phyloP scores from a whole-genome alignment of 1,284 basidiomycete species.

The Puccinia novopanici region DNA sequence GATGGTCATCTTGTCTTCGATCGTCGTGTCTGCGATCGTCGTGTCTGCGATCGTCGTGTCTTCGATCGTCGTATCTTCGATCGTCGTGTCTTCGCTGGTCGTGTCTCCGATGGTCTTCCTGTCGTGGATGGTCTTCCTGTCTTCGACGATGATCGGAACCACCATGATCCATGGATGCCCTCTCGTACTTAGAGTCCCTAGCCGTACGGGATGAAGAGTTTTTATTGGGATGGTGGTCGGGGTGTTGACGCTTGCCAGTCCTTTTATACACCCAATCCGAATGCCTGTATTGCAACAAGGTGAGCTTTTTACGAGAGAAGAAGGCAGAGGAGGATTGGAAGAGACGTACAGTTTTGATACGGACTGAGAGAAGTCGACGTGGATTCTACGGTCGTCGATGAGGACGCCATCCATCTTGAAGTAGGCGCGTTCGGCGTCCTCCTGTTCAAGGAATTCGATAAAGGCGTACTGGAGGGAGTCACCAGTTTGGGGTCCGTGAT shows the following conservation, averaged over 20 bases:
- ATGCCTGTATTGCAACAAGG: conserved; percentile 19
- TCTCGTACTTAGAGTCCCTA: conserved; percentile 25
- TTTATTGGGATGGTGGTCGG: background rate
- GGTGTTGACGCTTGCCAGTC: conserved; percentile 15
- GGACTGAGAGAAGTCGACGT: conserved; percentile 86
- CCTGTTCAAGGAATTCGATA: conserved; percentile 92
- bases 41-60: background rate
- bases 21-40: background rate
- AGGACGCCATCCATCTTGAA: conserved; percentile 99
- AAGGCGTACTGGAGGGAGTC: conserved; percentile 98
- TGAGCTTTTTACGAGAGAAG: background rate
- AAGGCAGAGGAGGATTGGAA: conserved; percentile 47
- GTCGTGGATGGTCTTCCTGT: conserved; percentile 4
- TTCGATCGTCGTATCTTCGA: background rate
- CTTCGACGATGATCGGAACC: too few relatives aligned
- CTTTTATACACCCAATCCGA: conserved; percentile 48
- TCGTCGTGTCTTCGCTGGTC: too few relatives aligned
- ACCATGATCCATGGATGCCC: conserved; percentile 13
- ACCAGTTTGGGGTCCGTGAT: conserved; percentile 91
- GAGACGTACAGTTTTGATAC: conserved; percentile 67
- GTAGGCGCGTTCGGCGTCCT: conserved; percentile 94
- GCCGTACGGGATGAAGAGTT: too few relatives aligned
- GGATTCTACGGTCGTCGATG: conserved; percentile 96
- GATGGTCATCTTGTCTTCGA: background rate
- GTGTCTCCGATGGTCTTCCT: background rate